These are phyloP conservation scores for Aspergillus persii DNA, from an alignment of 2,329 filamentous ascomycete species.

Conservation along the genomic window DNA sequence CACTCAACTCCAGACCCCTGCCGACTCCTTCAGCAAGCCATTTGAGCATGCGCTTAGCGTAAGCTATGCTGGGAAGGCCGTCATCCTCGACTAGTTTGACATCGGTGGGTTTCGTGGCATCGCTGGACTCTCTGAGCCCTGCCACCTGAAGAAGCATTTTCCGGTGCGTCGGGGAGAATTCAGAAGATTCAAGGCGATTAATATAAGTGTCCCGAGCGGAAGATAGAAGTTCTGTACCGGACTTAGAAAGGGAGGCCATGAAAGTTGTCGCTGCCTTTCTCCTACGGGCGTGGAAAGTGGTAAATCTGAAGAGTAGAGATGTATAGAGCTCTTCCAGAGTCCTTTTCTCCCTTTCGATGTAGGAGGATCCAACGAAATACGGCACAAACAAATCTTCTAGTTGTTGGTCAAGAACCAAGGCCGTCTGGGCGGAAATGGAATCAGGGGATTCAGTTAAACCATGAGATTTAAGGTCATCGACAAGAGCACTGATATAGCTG, in stretches of 20 bases:
- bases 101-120: constrained; percentile 70
- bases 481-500: constrained; percentile 79
- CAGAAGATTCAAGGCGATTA: constrained; percentile 81
- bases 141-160: constrained; percentile 87
- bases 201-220: constrained; percentile 90
- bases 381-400: constrained; percentile 66
- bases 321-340: constrained; percentile 80
- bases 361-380: constrained; percentile 64
- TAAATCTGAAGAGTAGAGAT: constrained; percentile 92
- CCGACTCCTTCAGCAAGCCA: constrained; percentile 96
- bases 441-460: constrained; percentile 95
- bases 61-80: constrained; percentile 75
- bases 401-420: constrained; percentile 66
- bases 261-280: constrained; percentile 90
- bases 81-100: constrained; percentile 91
- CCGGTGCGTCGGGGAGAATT: constrained; percentile 84
- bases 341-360: constrained; percentile 64
- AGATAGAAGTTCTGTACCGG: constrained; percentile 82
- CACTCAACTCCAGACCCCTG: constrained; percentile 83
- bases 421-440: constrained; percentile 79
- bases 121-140: constrained; percentile 68
- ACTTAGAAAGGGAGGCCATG: constrained; percentile 86
- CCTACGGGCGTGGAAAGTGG: constrained; percentile 76
- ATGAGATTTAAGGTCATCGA: constrained; percentile 92
- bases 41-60: constrained; percentile 95